phyloP scores from a whole-genome alignment of 768 basidiomycete genomes.

The Pisolithus microcarpus region DNA sequence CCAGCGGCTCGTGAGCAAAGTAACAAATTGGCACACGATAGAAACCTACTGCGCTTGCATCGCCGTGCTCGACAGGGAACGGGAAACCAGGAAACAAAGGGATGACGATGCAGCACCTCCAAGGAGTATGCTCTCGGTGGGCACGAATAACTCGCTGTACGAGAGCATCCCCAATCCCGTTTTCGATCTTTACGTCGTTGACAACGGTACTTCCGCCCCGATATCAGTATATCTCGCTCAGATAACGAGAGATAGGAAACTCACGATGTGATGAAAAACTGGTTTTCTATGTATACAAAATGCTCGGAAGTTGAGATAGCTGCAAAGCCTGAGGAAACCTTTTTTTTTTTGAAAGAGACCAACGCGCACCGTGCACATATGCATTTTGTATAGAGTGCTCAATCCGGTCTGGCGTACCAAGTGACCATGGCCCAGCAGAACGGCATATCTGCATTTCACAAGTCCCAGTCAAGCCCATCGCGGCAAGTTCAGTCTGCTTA shows the following conservation, averaged over 20 bases:
- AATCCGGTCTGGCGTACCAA: constrained; percentile 77
- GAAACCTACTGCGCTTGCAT: constrained; percentile 75
- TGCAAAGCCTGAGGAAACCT: constrained; percentile 22
- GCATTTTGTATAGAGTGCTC: constrained; percentile 95
- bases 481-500: constrained; percentile 66
- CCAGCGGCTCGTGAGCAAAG: background rate
- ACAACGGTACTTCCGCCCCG: constrained; percentile 56
- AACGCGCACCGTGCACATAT: constrained; percentile 68
- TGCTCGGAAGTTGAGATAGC: constrained; percentile 92
- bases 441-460: constrained; percentile 97
- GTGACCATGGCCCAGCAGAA: constrained; percentile 92
- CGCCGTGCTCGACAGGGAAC: constrained; percentile 85
- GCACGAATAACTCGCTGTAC: constrained; percentile 88
- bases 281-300: constrained; percentile 97
- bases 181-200: constrained; percentile 82
- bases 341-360: background rate
- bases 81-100: constrained; percentile 92
- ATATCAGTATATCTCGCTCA: background rate
- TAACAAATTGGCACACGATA: background rate
- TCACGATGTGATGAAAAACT: constrained; percentile 87
- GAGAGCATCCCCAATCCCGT: constrained; percentile 90
- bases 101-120: constrained; percentile 91
- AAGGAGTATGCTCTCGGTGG: constrained; percentile 68
- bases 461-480: constrained; percentile 84
- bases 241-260: constrained; percentile 18